phyloP scores from a whole-genome alignment of 768 basidiomycete species.

The Amyloporia xantha region DNA sequence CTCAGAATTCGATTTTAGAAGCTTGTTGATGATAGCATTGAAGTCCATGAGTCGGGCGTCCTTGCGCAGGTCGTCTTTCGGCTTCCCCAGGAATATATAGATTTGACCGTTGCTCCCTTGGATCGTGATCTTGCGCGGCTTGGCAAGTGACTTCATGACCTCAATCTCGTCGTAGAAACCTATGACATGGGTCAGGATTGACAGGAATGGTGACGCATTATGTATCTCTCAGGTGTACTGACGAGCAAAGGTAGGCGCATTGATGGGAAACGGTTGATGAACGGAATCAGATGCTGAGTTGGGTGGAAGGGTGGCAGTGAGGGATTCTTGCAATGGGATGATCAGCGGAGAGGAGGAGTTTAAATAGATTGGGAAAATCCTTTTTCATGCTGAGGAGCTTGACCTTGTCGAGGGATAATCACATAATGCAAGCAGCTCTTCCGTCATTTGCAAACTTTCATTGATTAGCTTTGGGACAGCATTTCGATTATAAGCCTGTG shows the following conservation, averaged over 20 bases:
- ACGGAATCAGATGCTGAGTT: constrained; percentile 50
- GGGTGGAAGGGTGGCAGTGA: constrained; percentile 85
- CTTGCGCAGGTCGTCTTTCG: constrained; percentile 95
- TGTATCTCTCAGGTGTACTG: no score
- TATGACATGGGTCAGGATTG: no score
- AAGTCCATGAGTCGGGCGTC: constrained; percentile 98
- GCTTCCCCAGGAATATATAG: constrained; percentile 94
- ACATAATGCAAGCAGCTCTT: constrained; percentile 62
- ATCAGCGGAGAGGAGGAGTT: constrained; percentile 63
- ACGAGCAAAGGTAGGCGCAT: constrained; percentile 76
- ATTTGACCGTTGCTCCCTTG: constrained; percentile 72
- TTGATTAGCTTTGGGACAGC: constrained; percentile 44
- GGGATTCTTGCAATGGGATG: constrained; percentile 87
- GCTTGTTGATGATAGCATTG: constrained; percentile 94
- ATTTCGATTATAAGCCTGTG: no score
- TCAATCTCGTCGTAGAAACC: constrained; percentile 80
- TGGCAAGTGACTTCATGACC: constrained; percentile 87
- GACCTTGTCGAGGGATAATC: constrained; percentile 43
- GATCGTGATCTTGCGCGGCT: constrained; percentile 86
- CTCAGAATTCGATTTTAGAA: constrained; percentile 90
- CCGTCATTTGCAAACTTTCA: constrained; percentile 55
- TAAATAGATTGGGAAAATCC: constrained; percentile 48
- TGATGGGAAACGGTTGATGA: constrained; percentile 76
- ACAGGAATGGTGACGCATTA: background rate
- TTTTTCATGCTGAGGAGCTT: constrained; percentile 42